Conservation (phyloP, 352 stramenopile species). For the Sclerospora graminicola region DNA sequence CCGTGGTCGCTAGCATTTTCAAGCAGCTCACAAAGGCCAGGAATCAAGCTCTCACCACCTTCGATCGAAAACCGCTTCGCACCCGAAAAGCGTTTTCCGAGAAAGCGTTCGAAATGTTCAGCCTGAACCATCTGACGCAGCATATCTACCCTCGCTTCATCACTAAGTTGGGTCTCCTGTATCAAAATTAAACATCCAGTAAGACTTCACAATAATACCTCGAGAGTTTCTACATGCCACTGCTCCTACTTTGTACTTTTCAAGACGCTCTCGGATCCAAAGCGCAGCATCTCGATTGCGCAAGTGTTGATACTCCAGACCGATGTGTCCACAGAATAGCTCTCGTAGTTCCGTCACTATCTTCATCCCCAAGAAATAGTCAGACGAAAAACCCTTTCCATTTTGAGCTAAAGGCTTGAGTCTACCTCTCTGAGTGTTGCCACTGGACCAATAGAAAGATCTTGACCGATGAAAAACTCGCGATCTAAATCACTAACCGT, state of each 20-base stretch:
- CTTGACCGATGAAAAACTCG: conserved; percentile 88
- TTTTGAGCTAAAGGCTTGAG: background rate
- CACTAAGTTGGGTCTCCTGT: conserved; percentile 31
- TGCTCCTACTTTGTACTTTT: conserved; percentile 41
- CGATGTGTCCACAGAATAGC: conserved; percentile 95
- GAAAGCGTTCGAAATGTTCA: conserved; percentile 97
- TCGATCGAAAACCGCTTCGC: conserved; percentile 99
- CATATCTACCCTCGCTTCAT: conserved; percentile 91
- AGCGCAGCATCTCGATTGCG: conserved; percentile 83
- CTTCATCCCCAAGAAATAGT: conserved; percentile 20
- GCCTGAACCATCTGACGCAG: conserved; percentile 92
- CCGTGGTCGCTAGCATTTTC: conserved; percentile 91
- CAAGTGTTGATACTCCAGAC: conserved; percentile 98
- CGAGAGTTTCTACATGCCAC: background rate
- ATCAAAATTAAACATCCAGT: background rate
- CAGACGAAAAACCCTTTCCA: background rate
- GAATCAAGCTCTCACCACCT: conserved; percentile 93
- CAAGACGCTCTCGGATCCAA: conserved; percentile 66
- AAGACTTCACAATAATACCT: background rate
- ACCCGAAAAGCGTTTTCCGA: conserved; percentile 88
- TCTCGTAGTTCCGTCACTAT: conserved; percentile 90
- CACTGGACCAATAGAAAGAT: conserved; percentile 75
- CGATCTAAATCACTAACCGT: conserved; percentile 83
- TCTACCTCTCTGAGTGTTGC: conserved; percentile 55
- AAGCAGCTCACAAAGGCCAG: conserved; percentile 92